These are phyloP conservation scores for Aleurites moluccanus DNA, from an alignment of 441 rosid genomes.

Conservation along the genomic window DNA sequence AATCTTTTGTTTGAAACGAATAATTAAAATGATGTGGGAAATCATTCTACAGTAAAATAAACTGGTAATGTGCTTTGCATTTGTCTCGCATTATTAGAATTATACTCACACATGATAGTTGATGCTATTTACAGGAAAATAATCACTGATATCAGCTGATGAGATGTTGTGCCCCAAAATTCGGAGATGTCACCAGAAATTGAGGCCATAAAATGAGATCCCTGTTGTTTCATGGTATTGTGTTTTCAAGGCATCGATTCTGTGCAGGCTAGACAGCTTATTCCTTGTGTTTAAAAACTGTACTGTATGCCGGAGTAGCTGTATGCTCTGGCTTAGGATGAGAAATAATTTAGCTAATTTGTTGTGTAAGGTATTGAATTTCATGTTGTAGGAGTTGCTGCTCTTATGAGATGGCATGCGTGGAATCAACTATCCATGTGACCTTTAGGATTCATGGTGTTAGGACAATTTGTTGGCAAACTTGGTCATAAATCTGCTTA, in stretches of 20 bases:
- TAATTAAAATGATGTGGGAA: not conserved
- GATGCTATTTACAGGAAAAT: slow-evolving; percentile 11
- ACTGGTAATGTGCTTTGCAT: not conserved
- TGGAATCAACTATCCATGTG: not conserved
- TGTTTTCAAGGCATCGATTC: not conserved
- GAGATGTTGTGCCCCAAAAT: not conserved
- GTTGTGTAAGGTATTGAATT: not conserved
- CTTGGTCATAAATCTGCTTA: not conserved
- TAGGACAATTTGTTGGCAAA: not conserved
- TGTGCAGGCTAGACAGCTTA: not conserved
- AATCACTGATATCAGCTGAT: not conserved
- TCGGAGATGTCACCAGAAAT: not conserved
- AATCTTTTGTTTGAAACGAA: no score
- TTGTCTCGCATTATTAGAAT: not conserved
- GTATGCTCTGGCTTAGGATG: not conserved
- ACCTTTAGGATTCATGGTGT: not conserved
- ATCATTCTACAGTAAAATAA: not conserved
- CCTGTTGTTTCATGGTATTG: not conserved
- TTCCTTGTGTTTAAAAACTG: not conserved
- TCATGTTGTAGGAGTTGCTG: slow-evolving; percentile 6
- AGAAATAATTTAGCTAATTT: not conserved
- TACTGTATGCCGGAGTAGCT: not conserved
- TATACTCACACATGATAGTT: not conserved
- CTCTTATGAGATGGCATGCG: slow-evolving; percentile 4
- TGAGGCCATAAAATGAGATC: not conserved